phyloP scores from a whole-genome alignment of 306 rosid species.

The Dalbergia cochinchinensis region DNA sequence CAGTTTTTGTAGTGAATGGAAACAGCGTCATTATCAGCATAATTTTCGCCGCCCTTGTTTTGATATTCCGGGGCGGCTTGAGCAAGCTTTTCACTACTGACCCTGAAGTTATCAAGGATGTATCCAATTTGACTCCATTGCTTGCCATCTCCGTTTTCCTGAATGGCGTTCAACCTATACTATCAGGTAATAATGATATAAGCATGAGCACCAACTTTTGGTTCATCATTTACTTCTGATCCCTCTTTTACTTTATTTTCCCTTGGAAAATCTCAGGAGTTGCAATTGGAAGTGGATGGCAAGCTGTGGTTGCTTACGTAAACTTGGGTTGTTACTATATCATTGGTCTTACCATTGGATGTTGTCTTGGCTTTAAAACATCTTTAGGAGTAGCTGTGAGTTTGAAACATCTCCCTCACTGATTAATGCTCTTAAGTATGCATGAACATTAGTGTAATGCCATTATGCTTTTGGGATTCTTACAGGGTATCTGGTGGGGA shows the following conservation, averaged over 20 bases:
- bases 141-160: constrained; percentile 76
- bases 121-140: constrained; percentile 65
- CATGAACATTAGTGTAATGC: background rate
- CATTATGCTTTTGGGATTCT: background rate
- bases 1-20: constrained; percentile 70
- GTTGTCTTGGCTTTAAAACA: constrained; percentile 73
- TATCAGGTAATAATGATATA: constrained; percentile 43
- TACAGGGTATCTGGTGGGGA: constrained; percentile 84
- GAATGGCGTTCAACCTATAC: constrained; percentile 64
- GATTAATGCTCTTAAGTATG: background rate
- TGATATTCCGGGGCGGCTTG: constrained; percentile 57
- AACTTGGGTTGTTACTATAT: constrained; percentile 66
- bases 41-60: constrained; percentile 53
- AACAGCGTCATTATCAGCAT: constrained; percentile 66
- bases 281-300: constrained; percentile 93
- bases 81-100: constrained; percentile 76
- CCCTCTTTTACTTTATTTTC: too few relatives aligned
- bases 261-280: constrained; percentile 54
- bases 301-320: constrained; percentile 75
- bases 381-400: constrained; percentile 71
- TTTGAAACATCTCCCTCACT: constrained; percentile 9
- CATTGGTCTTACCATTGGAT: constrained; percentile 75
- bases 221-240: background rate
- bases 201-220: background rate
- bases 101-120: constrained; percentile 61